Conservation (phyloP, 176 grass and related monocot species). For the Lolium rigidum region DNA sequence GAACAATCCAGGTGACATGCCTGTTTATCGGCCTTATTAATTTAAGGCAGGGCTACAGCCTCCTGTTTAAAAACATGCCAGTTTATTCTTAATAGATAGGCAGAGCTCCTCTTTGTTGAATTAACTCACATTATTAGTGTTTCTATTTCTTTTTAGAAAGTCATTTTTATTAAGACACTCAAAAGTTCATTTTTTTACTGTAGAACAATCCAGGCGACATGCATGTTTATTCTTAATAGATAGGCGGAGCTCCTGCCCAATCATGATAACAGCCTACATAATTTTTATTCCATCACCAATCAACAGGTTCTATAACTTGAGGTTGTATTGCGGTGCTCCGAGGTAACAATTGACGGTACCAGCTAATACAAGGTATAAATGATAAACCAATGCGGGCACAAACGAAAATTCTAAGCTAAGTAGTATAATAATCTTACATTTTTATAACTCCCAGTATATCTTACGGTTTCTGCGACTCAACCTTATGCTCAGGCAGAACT, state of each 20-base stretch:
- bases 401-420: not conserved
- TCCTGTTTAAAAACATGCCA: too few relatives aligned
- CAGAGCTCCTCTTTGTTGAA: too few relatives aligned
- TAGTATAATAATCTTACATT: constrained; percentile 22
- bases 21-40: too few relatives aligned
- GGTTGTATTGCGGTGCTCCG: not conserved
- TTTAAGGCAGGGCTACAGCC: too few relatives aligned
- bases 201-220: not conserved
- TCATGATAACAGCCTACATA: not conserved
- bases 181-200: not conserved
- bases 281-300: too few relatives aligned
- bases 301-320: not conserved
- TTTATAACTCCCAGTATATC: not conserved
- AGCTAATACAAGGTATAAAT: not conserved
- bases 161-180: not conserved
- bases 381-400: not conserved
- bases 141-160: too few relatives aligned
- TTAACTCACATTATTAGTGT: too few relatives aligned
- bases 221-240: not conserved
- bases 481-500: constrained; percentile 37
- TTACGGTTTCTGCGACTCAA: not conserved
- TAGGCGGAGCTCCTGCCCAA: not conserved
- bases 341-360: not conserved
- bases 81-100: too few relatives aligned
- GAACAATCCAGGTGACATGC: not conserved